phyloP scores from a whole-genome alignment of 805 yeast species.

The Citeromyces nyonsensis region DNA sequence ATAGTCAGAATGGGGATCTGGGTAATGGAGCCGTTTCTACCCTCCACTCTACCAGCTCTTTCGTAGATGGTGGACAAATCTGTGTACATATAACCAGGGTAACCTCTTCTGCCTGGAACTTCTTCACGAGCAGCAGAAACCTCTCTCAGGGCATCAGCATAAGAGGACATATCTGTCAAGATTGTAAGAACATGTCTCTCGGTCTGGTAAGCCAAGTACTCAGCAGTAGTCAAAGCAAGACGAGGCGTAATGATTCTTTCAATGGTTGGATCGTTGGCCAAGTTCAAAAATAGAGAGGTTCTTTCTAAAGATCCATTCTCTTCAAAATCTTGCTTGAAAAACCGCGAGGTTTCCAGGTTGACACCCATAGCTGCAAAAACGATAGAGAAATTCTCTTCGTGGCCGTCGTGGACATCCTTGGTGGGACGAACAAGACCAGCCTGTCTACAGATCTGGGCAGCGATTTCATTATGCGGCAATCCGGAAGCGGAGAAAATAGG shows the following conservation, averaged over 20 bases:
- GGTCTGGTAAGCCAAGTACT: slow-evolving; percentile 95
- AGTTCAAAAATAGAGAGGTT: slow-evolving; percentile 88
- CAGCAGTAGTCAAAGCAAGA: slow-evolving; percentile 96
- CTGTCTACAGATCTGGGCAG: slow-evolving; percentile 99
- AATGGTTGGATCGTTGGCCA: slow-evolving; percentile 98
- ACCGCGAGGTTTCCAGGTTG: slow-evolving; percentile 93
- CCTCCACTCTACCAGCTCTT: slow-evolving; percentile 99
- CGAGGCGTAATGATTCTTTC: slow-evolving; percentile 99
- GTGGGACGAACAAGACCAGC: slow-evolving; percentile 99
- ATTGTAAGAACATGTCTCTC: slow-evolving; percentile 98
- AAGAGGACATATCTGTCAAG: slow-evolving; percentile 98
- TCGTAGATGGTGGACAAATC: slow-evolving; percentile 98
- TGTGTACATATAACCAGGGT: slow-evolving; percentile 99
- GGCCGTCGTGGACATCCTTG: slow-evolving; percentile 98
- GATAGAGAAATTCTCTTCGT: slow-evolving; percentile 97
- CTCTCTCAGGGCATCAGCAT: slow-evolving; percentile 98
- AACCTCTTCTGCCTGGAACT: slow-evolving; percentile 99
- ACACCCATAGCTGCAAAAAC: slow-evolving; percentile 99
- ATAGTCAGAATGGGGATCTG: slow-evolving; percentile 97
- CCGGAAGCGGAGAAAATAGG: slow-evolving; percentile 99
- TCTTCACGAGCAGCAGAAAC: slow-evolving; percentile 99
- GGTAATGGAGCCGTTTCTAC: slow-evolving; percentile 97
- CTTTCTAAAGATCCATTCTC: slow-evolving; percentile 98
- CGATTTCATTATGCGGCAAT: slow-evolving; percentile 98
- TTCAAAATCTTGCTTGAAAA: slow-evolving; percentile 98